Conservation (phyloP, 345 rosid genomes). For the Excoecaria cochinchinensis region DNA sequence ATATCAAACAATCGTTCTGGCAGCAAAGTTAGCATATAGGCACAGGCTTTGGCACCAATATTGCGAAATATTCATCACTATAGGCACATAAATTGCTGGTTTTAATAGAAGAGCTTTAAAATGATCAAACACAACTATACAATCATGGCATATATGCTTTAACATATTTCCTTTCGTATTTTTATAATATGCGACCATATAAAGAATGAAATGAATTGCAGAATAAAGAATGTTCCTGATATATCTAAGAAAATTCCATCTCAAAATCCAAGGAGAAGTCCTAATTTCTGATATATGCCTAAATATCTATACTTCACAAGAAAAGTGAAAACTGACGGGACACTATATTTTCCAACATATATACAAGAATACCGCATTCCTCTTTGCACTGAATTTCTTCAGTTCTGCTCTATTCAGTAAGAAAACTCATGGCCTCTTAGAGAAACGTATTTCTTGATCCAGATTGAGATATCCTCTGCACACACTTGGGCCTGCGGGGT, state of each 20-base stretch:
- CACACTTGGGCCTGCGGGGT: conserved; percentile 91
- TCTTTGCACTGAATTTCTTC: background rate
- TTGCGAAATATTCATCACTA: background rate
- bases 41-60: conserved; percentile 12
- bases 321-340: background rate
- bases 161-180: too few relatives aligned
- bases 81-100: background rate
- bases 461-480: conserved; percentile 87
- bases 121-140: background rate
- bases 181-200: background rate
- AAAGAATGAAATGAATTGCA: background rate
- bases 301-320: background rate
- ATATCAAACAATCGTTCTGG: background rate
- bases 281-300: background rate
- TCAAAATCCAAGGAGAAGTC: background rate
- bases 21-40: background rate
- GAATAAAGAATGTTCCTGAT: background rate
- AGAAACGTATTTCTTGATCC: conserved; percentile 91
- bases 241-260: background rate
- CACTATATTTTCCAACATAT: background rate
- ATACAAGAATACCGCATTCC: background rate
- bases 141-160: background rate
- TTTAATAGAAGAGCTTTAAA: background rate
- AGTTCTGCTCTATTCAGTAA: conserved; percentile 36
- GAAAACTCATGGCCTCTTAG: conserved; percentile 87